A percentile compares a stretch with the other conserved stretches of the same genome.
Conservation (phyloP, 1,139 yeast genomes). For the Suzukiozyma palmioleophila region DNA sequence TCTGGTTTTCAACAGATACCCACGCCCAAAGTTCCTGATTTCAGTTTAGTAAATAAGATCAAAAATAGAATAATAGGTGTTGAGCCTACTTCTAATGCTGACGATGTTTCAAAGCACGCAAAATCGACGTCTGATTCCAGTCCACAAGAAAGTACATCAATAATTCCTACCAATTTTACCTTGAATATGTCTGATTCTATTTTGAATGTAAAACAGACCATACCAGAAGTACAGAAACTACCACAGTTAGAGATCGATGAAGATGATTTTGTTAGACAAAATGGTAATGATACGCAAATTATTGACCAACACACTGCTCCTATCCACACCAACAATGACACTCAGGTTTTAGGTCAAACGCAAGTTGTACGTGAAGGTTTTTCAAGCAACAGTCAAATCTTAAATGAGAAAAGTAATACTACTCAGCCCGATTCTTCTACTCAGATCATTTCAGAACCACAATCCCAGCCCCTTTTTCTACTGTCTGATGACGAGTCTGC, state of each 20-base stretch:
- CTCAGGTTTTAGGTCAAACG: too few species aligned
- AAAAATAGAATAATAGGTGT: slow-evolving; percentile 9
- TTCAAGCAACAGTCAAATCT: too few species aligned
- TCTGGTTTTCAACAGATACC: not conserved
- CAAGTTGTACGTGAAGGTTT: too few species aligned
- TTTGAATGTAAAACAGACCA: not conserved
- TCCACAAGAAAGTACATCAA: not conserved
- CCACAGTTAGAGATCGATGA: slow-evolving; percentile 30
- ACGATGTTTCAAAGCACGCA: not conserved
- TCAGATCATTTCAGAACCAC: too few species aligned
- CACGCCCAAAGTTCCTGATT: not conserved
- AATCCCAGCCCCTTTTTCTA: slow-evolving; percentile 1
- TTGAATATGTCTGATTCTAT: slow-evolving; percentile 1
- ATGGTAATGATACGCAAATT: not conserved
- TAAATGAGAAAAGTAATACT: too few species aligned
- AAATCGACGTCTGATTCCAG: not conserved
- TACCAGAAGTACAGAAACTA: slow-evolving; percentile 13
- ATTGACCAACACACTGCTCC: not conserved
- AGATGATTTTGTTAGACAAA: slow-evolving; percentile 12
- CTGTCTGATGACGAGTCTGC: slow-evolving; percentile 7
- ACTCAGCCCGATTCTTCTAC: too few species aligned
- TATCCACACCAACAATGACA: too few species aligned
- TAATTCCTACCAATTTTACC: not conserved
- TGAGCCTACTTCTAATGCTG: not conserved
- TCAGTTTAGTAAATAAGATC: not conserved